Conservation (phyloP, 129 eudicot species). For the Chrysanthemum seticuspe region DNA sequence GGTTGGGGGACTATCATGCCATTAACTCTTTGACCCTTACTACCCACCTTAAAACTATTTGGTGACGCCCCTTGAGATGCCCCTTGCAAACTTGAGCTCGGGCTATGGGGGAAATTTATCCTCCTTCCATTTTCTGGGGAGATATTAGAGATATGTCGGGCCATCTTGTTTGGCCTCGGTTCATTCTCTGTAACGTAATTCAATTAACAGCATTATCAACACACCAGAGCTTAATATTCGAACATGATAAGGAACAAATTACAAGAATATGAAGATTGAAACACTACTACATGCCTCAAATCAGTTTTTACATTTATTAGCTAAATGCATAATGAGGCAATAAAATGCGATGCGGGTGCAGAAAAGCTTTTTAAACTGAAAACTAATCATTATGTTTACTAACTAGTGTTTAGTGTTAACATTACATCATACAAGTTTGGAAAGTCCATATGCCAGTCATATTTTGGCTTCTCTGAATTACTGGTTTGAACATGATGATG, state of each 20-base stretch:
- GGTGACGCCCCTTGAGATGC: constrained; percentile 33
- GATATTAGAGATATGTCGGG: constrained; percentile 43
- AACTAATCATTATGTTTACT: background rate
- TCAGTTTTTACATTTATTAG: background rate
- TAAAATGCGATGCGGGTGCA: constrained; percentile 7
- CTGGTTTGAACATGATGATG: constrained; percentile 1
- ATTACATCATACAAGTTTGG: constrained; percentile 20
- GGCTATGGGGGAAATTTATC: constrained; percentile 30
- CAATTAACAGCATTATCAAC: background rate
- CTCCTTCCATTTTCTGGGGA: constrained; percentile 47
- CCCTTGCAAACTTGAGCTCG: constrained; percentile 38
- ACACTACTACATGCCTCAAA: constrained; percentile 1
- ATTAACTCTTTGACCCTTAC: constrained; percentile 35
- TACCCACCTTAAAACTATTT: constrained; percentile 27
- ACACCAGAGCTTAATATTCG: too few relatives aligned
- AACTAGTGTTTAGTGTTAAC: constrained; percentile 14
- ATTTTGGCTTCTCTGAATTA: constrained; percentile 13
- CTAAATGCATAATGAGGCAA: background rate
- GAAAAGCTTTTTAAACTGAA: constrained; percentile 7
- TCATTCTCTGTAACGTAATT: constrained; percentile 52
- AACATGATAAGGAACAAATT: constrained; percentile 17
- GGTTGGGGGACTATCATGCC: constrained; percentile 37
- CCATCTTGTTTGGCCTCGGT: constrained; percentile 56
- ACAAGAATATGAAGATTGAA: constrained; percentile 19
- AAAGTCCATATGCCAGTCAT: constrained; percentile 13